phyloP scores from a whole-genome alignment of 1,139 yeast species.

The Geotrichum siamense region DNA sequence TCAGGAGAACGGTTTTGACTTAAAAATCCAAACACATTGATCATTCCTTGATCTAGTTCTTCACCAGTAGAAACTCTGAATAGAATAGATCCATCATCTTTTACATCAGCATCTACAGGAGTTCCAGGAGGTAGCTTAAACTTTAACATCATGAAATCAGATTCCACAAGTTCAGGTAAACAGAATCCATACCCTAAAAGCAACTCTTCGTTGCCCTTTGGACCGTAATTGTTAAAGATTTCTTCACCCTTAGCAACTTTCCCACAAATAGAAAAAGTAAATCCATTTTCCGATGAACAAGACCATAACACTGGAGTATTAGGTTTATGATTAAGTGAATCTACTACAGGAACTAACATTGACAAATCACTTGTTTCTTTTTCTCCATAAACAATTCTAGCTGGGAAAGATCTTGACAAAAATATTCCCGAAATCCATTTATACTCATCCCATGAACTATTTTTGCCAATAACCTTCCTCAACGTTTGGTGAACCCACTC shows the following conservation, averaged over 20 bases:
- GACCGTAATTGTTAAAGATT: conserved; percentile 75
- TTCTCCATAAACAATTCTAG: conserved; percentile 38
- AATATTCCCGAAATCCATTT: conserved; percentile 69
- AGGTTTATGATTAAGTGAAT: conserved; percentile 66
- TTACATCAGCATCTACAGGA: not conserved
- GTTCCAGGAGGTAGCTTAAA: conserved; percentile 13
- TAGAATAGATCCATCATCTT: conserved; percentile 1
- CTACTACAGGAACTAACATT: conserved; percentile 71
- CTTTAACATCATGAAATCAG: conserved; percentile 56
- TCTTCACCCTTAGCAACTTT: conserved; percentile 39
- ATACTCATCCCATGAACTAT: conserved; percentile 38
- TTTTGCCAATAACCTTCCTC: conserved; percentile 15
- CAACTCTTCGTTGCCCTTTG: conserved; percentile 75
- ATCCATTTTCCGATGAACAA: conserved; percentile 26
- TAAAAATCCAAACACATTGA: conserved; percentile 3
- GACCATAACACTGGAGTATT: conserved; percentile 62
- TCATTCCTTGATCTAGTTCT: conserved; percentile 8
- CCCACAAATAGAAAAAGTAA: conserved; percentile 22
- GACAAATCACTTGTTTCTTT: conserved; percentile 44
- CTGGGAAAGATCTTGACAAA: conserved; percentile 74
- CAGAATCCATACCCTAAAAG: conserved; percentile 60
- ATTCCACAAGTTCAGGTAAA: conserved; percentile 45
- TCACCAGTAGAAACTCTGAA: conserved; percentile 4
- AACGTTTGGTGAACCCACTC: conserved; percentile 4
- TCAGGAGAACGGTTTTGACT: conserved; percentile 1